Evolutionary conservation across 2,329 filamentous ascomycete genomes (phyloP).

Genomic region (Phoma sp.): DNA sequence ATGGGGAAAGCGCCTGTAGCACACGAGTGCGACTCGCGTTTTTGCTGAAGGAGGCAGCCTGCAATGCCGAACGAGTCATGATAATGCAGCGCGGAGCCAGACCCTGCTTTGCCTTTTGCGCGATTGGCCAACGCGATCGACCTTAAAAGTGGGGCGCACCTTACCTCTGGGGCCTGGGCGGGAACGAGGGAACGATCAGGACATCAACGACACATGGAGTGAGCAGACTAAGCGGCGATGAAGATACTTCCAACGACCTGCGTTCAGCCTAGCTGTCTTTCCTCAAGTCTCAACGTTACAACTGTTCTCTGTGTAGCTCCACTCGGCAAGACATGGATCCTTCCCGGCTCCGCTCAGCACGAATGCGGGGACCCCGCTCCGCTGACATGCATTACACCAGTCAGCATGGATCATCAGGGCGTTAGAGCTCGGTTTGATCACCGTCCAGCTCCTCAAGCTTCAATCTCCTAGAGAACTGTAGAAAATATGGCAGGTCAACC

Average conservation of each 20-base stretch:
- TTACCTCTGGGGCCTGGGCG: not conserved
- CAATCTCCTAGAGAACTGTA: not conserved
- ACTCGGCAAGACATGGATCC: not conserved
- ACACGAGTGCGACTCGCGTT: slow-evolving; percentile 9
- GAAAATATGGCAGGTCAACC: not conserved
- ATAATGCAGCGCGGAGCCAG: not conserved
- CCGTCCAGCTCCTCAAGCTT: not conserved
- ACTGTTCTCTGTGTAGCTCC: no score
- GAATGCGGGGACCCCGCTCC: slow-evolving; percentile 13
- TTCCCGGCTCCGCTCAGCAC: slow-evolving; percentile 1
- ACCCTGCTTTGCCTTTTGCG: not conserved
- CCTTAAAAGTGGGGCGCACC: not conserved
- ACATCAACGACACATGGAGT: no score
- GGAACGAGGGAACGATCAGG: not conserved
- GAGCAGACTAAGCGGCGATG: no score
- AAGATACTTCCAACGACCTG: no score
- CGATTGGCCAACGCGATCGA: not conserved
- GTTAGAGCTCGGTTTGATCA: not conserved
- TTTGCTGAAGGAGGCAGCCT: slow-evolving; percentile 1
- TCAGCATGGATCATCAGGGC: not conserved
- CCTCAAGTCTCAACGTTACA: no score
- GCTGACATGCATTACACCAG: slow-evolving; percentile 10
- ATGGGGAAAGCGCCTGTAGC: slow-evolving; percentile 9
- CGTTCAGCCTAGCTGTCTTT: no score
- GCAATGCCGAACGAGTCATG: slow-evolving; percentile 9